Evolutionary conservation across 148 eudicot genomes (phyloP).

Genomic region (Amaranthus hypochondriacus): DNA sequence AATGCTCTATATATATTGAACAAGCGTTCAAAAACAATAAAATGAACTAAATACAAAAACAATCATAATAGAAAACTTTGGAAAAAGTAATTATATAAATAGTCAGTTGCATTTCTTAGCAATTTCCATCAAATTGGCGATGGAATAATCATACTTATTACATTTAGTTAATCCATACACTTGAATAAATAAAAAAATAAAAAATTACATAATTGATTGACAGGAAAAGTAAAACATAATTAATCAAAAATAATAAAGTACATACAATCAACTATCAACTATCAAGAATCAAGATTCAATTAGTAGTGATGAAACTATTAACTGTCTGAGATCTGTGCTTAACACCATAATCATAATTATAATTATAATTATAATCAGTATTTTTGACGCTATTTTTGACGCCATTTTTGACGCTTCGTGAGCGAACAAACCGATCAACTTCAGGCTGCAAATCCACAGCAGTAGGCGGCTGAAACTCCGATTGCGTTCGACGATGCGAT

Average conservation of each 20-base stretch:
- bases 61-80: no score
- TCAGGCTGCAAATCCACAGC: constrained; percentile 21
- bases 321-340: constrained; percentile 5
- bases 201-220: not conserved
- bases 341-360: constrained; percentile 5
- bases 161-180: not conserved
- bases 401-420: constrained; percentile 22
- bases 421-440: constrained; percentile 25
- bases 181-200: not conserved
- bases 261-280: not conserved
- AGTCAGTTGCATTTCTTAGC: no score
- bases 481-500: constrained; percentile 27
- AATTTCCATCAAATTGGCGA: constrained; percentile 4
- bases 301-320: constrained; percentile 17
- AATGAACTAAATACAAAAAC: no score
- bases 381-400: not conserved
- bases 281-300: not conserved
- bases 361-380: constrained; percentile 5
- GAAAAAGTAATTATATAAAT: no score
- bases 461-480: constrained; percentile 24
- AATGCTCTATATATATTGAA: no score
- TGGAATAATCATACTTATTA: not conserved
- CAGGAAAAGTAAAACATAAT: not conserved
- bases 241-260: not conserved
- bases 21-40: no score